A percentile compares a stretch with the other conserved stretches of the same genome.
Evolutionary conservation across 2,329 filamentous ascomycete species (phyloP).

Genomic region (Parastagonospora nodorum): DNA sequence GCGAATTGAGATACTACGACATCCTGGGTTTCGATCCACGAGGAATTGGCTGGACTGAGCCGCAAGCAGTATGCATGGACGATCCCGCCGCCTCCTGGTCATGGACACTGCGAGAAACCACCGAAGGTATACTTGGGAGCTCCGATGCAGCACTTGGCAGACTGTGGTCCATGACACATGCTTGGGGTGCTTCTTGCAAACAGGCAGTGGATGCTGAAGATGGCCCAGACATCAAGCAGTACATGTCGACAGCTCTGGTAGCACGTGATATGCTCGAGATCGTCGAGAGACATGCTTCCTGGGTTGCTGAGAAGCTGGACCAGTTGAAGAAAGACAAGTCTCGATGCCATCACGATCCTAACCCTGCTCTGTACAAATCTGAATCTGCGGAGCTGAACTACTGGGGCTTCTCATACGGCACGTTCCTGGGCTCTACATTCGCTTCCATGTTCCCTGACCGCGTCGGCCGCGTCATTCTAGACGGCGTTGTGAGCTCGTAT

Average conservation of each 20-base stretch:
- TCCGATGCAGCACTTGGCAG: slow-evolving; percentile 51
- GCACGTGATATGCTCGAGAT: slow-evolving; percentile 58
- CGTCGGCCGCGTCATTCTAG: slow-evolving; percentile 46
- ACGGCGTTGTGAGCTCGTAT: slow-evolving; percentile 52
- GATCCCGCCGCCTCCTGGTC: slow-evolving; percentile 36
- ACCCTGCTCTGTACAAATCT: slow-evolving; percentile 4
- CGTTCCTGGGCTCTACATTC: slow-evolving; percentile 47
- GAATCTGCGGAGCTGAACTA: slow-evolving; percentile 46
- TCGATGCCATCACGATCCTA: not conserved
- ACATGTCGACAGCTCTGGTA: slow-evolving; percentile 54
- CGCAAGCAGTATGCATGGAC: slow-evolving; percentile 42
- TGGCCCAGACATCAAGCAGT: slow-evolving; percentile 47
- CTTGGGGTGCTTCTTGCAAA: slow-evolving; percentile 39
- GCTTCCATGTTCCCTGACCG: slow-evolving; percentile 47
- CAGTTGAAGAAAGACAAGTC: slow-evolving; percentile 1
- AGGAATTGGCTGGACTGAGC: slow-evolving; percentile 46
- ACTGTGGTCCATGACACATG: slow-evolving; percentile 49
- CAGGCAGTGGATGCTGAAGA: slow-evolving; percentile 25
- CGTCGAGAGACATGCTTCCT: slow-evolving; percentile 51
- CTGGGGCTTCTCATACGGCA: slow-evolving; percentile 57
- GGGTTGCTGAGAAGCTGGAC: slow-evolving; percentile 18
- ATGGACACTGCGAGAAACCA: slow-evolving; percentile 44
- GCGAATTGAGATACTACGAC: slow-evolving; percentile 47
- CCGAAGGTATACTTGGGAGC: slow-evolving; percentile 47
- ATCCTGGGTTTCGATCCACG: slow-evolving; percentile 54